Percentiles rank a stretch among this genome's conserved stretches.
These are phyloP conservation scores for Colletotrichum endophyticum DNA, from an alignment of 2,329 filamentous ascomycete genomes.

Conservation along the genomic window DNA sequence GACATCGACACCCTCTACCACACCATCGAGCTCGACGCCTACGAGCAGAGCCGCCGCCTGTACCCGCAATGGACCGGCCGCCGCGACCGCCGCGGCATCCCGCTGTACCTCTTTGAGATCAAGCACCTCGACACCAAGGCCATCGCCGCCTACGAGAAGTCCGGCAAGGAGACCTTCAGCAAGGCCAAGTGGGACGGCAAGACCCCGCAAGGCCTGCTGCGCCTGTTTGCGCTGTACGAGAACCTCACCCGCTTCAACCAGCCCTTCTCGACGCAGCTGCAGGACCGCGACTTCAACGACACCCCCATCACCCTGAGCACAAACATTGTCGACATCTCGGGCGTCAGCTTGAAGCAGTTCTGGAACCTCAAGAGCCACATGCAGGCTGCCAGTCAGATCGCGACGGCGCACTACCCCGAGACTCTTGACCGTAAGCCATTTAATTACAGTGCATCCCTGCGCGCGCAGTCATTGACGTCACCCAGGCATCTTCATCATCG, in stretches of 20 bases:
- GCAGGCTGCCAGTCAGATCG: conserved; percentile 87
- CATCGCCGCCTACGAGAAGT: conserved; percentile 78
- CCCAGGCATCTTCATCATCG: conserved; percentile 71
- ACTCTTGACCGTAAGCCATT: conserved; percentile 81
- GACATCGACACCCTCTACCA: conserved; percentile 80
- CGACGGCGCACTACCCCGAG: conserved; percentile 94
- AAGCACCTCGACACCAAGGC: conserved; percentile 82
- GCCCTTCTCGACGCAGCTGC: conserved; percentile 80
- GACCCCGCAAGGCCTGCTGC: conserved; percentile 76
- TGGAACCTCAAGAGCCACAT: conserved; percentile 95
- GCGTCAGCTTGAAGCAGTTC: conserved; percentile 89
- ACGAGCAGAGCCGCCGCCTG: conserved; percentile 80
- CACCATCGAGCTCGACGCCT: conserved; percentile 84
- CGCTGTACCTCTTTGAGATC: conserved; percentile 90
- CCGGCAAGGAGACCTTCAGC: conserved; percentile 58
- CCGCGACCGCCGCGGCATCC: conserved; percentile 87
- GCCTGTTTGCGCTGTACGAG: conserved; percentile 92
- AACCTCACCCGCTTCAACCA: conserved; percentile 87
- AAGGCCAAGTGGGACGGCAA: conserved; percentile 70
- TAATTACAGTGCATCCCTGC: fast-evolving
- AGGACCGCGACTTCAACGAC: conserved; percentile 71
- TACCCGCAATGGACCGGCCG: conserved; percentile 96
- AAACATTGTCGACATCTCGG: conserved; percentile 92
- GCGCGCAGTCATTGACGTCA: background rate
- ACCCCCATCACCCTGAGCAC: conserved; percentile 93